Evolutionary conservation across 306 rosid genomes (phyloP), one percentile per base, ranked within the genome.

Genomic region (Pterocarpus macrocarpus): DNA sequence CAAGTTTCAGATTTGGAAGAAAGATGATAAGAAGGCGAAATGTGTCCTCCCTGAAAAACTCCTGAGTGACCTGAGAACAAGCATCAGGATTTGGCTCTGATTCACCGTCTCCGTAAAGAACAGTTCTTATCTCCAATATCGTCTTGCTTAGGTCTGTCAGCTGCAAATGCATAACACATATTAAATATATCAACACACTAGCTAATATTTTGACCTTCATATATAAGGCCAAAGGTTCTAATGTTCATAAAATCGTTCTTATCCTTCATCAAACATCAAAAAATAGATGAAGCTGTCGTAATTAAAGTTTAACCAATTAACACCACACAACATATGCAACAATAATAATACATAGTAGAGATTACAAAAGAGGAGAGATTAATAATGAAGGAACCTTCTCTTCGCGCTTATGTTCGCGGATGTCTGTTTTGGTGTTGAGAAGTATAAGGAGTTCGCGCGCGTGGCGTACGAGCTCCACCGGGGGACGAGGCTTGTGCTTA

Each of bases 1-100:
- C 97, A 5, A 84, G 72, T 75, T 81, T 83, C 33, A 91, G 84
- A 45, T 70, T 91, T 2, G 91, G 85, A 66, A 90, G 86, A 79
- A 57, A 81, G 28, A 57, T 12, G 28, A 93, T 73, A 14, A 93
- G 87, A 70, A 82, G 87, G 28, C 94, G 87, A 53, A 91, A 70
- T 0, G 87, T 90, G 11, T 93, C 85, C 8, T 84, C 97, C 43
- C 9, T 86, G 43, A 91, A 93, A 75, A 91, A 91, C 75, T 91
- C 96, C 30, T 36, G 84, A 1, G 97, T 90, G 15, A 93, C 52
- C 55, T 83, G 94, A 63, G 90, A 78, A 75, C 96, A 93, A 7
- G 91, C 88, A 7, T 90, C 96, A 36, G 79, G 65, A 69, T 44
- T 80, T 30, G 97, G 94, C 77, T 91, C 97, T 9, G 87, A 72